Base-by-base conservation (phyloP, 2,329 filamentous ascomycete genomes). In the Huntiella moniliformis region DNA sequence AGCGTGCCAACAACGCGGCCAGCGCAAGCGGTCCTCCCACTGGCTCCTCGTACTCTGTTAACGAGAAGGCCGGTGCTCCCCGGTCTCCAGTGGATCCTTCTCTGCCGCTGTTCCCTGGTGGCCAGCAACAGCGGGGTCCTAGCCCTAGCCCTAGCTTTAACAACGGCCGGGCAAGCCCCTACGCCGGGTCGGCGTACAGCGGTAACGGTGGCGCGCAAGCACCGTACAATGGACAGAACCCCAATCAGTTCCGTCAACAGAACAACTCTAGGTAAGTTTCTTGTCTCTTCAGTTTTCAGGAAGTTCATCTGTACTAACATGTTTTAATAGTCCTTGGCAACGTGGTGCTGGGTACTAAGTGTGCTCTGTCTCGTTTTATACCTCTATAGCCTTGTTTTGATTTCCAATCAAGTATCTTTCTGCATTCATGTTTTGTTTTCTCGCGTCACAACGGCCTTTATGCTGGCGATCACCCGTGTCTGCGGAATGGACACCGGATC, bases 311-410 rank as follows among this genome's bases (percentile, higher is more conserved):
- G 10, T 33, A 8, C 2, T 2, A 54, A 28, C 4, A 3, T 13
- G 16, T 12, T 16, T 5, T 35, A 18, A 47, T 40, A 66, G 63
- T 53, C 63, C 63, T 18, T 66, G 63, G 63, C 63, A 66, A 52
- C 63, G 63, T 50, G 63, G 63, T 49, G 63, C 63, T 39, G 63
- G 63, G 36, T 66, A 66, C 52, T 63, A 66, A 38, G 42, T 43
- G 43, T 40, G 42, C 50, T 50, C 42, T 39, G 54, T 51, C 12
- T 52, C 49, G 36, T 51, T 51, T 3, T 47, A 28, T 28, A 28
- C 7, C 22, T 47, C 4, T 50, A 45, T n/a, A 51, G 50, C 34
- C 33, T 17, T 45, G 43, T 45, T 45, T n/a, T 45, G 43, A 38
- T 45, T 45, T 32, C 13, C 32, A 39, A 39, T 33, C 51, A 52